Base-by-base conservation (phyloP, 139 green algal genomes). In the Marvania coccoides region DNA sequence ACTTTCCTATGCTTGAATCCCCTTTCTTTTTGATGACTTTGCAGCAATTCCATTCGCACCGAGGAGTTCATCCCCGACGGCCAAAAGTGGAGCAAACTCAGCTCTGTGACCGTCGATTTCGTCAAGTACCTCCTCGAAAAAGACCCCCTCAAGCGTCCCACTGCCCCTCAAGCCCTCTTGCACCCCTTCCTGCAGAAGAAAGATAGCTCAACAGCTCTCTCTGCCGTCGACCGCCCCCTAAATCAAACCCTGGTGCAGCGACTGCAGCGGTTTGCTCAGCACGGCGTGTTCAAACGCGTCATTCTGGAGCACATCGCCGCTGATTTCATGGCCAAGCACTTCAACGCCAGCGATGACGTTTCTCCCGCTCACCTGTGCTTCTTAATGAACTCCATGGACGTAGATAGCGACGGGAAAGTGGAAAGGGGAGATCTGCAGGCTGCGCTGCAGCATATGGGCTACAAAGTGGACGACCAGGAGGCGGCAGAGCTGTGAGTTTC, bases 271-370 rank as follows among this genome's bases (percentile, higher is more conserved):
- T 95, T 86, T 71, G 78, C 72, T 2, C 70, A 88, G 60, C 64
- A 78, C 38, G 76, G 65, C 54, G 34, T 75, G 0, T 75, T 96
- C 64, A 91, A 92, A 75, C 82, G 88, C 24, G 89, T 79, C 10
- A 79, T 96, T 31, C 80, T 96, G 61, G 87, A 96, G 76, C 86
- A 91, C 71, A 94, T 96, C 56, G 86, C 87, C 3, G 83, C 85
- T 47, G 89, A 96, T 72, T 71, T 96, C 65, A 67, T 95, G 23
- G 26, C 58, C 34, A 79, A 71, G 67, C 67, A 77, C 34, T 72
- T 72, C 33, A 30, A 13, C 12, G 10, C 10, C n/a, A 23, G 55
- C 54, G 15, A 24, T 12, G 23, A 69, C 33, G 65, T 26, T 38
- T 48, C 30, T 60, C 59, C 5, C 29, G 5, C 31, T 54, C 60